Conservation (phyloP, 2,329 filamentous ascomycete genomes). For the Pseudocercospora fuligena region DNA sequence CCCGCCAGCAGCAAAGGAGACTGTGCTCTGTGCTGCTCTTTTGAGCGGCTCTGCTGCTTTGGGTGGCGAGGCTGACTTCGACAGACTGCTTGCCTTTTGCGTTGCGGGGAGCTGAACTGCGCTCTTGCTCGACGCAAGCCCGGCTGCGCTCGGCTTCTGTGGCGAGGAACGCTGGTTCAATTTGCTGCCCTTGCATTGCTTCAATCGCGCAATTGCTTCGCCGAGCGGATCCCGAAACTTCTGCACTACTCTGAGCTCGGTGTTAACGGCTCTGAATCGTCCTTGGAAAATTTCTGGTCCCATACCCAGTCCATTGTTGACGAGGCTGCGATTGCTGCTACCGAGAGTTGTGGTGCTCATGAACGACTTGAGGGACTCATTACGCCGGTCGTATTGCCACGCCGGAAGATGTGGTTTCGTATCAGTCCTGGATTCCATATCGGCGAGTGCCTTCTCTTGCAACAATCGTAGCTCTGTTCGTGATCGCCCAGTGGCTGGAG, state of each 20-base stretch:
- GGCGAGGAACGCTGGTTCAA: conserved; percentile 22
- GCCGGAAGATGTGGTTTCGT: conserved; percentile 36
- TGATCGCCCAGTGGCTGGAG: conserved; percentile 38
- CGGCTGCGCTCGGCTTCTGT: conserved; percentile 15
- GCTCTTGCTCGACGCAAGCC: conserved; percentile 30
- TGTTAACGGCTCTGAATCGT: conserved; percentile 41
- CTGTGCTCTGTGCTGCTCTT: conserved; percentile 17
- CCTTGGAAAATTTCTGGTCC: conserved; percentile 43
- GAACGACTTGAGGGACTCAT: conserved; percentile 41
- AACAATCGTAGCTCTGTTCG: conserved; percentile 39
- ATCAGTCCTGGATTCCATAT: conserved; percentile 36
- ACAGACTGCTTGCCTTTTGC: conserved; percentile 23
- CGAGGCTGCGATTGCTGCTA: conserved; percentile 8
- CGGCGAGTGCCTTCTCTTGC: conserved; percentile 41
- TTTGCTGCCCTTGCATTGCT: conserved; percentile 30
- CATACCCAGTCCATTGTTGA: conserved; percentile 26
- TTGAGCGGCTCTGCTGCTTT: conserved; percentile 23
- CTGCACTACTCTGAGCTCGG: conserved; percentile 41
- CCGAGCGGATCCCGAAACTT: conserved; percentile 40
- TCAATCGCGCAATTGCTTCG: conserved; percentile 37
- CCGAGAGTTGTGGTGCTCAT: conserved; percentile 27
- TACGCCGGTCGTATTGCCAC: conserved; percentile 41
- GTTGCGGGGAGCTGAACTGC: conserved; percentile 28
- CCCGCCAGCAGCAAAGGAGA: conserved; percentile 15
- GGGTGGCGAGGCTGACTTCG: conserved; percentile 30